Conservation (phyloP, 2,329 filamentous ascomycete genomes). For the Colletotrichum ledebouriae region DNA sequence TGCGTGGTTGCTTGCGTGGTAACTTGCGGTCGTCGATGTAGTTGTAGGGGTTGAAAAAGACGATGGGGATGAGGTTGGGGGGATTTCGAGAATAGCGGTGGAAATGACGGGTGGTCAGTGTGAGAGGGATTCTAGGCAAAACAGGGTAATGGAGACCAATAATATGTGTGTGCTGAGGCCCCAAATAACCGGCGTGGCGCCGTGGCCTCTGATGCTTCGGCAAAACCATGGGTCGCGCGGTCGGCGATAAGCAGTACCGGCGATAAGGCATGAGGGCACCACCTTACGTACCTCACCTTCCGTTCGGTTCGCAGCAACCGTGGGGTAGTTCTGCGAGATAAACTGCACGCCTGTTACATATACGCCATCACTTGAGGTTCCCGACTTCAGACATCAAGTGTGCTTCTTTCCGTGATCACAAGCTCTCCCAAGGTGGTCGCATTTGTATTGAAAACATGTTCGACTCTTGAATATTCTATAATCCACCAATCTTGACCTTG, state of each 20-base stretch:
- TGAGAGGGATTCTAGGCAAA: slow-evolving; percentile 36
- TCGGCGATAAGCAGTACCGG: background rate
- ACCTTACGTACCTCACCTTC: background rate
- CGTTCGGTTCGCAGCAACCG: slow-evolving; percentile 12
- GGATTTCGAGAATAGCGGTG: slow-evolving; percentile 29
- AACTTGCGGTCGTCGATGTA: slow-evolving; percentile 5
- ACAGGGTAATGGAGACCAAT: slow-evolving; percentile 20
- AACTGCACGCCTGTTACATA: slow-evolving; percentile 26
- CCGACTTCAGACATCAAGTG: background rate
- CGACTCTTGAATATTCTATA: slow-evolving; percentile 19
- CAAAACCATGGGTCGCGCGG: background rate
- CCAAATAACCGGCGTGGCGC: slow-evolving; percentile 19
- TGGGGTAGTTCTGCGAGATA: slow-evolving; percentile 36
- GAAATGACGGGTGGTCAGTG: slow-evolving; percentile 36
- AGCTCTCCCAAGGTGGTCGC: background rate
- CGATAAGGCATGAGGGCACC: slow-evolving; percentile 1
- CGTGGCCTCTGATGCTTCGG: background rate
- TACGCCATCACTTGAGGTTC: slow-evolving; percentile 10
- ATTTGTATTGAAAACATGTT: slow-evolving; percentile 20
- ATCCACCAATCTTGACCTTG: background rate
- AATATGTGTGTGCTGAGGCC: slow-evolving; percentile 8
- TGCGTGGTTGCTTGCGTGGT: background rate
- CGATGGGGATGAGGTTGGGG: slow-evolving; percentile 28
- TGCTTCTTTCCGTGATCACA: background rate
- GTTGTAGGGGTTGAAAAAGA: background rate